phyloP scores from a whole-genome alignment of 495 filamentous ascomycete species.

The Diplogelasinospora grovesii region DNA sequence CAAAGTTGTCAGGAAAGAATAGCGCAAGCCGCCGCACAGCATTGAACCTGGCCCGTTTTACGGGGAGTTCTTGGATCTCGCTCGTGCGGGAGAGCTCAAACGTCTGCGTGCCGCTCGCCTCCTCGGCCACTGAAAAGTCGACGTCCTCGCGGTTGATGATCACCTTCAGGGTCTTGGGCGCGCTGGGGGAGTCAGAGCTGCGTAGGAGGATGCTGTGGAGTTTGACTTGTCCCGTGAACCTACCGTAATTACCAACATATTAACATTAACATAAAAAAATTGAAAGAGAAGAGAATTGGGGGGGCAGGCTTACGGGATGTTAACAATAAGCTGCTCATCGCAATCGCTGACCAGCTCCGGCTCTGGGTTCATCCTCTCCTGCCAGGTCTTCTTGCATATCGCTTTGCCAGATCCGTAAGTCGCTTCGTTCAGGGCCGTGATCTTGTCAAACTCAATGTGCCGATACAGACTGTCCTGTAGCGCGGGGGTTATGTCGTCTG shows the following conservation, averaged over 20 bases:
- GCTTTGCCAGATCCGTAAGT: slow-evolving; percentile 58
- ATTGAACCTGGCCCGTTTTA: slow-evolving; percentile 81
- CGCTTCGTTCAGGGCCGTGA: slow-evolving; percentile 80
- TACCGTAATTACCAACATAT: slow-evolving; percentile 28
- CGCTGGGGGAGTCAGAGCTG: slow-evolving; percentile 58
- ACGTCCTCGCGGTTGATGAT: slow-evolving; percentile 80
- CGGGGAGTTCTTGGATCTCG: slow-evolving; percentile 76
- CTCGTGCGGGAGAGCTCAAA: slow-evolving; percentile 72
- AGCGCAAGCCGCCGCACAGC: slow-evolving; percentile 67
- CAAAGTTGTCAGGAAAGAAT: slow-evolving; percentile 75
- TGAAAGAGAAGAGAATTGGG: slow-evolving; percentile 32
- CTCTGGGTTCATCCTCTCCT: slow-evolving; percentile 60
- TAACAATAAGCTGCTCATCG: slow-evolving; percentile 90
- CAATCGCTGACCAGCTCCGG: slow-evolving; percentile 77
- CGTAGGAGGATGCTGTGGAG: slow-evolving; percentile 83
- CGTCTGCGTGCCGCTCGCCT: slow-evolving; percentile 64
- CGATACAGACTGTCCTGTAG: slow-evolving; percentile 82
- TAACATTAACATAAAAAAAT: slow-evolving; percentile 1
- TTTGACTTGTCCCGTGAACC: slow-evolving; percentile 89
- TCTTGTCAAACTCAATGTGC: slow-evolving; percentile 81
- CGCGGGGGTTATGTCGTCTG: slow-evolving; percentile 85
- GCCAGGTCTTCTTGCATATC: slow-evolving; percentile 87
- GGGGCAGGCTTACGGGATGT: slow-evolving; percentile 92
- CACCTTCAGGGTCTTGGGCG: slow-evolving; percentile 77
- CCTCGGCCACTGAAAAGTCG: slow-evolving; percentile 71